phyloP scores from a whole-genome alignment of 106 monocot species.

The Hemerocallis citrina region DNA sequence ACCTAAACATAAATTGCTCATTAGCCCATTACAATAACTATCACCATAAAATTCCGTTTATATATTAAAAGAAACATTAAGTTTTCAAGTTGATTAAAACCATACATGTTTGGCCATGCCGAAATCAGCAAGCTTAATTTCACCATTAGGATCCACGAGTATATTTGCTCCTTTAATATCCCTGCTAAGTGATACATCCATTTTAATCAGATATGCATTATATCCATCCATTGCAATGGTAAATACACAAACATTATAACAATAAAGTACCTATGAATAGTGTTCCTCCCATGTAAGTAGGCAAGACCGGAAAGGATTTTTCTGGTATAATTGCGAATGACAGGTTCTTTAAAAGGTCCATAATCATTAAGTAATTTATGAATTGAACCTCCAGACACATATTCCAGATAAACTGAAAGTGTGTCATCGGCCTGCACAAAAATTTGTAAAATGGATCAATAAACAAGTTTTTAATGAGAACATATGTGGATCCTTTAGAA shows the following conservation, averaged over 20 bases:
- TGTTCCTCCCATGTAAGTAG: constrained; percentile 74
- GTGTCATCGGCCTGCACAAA: constrained; percentile 56
- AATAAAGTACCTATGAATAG: constrained; percentile 55
- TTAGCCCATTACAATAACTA: not conserved
- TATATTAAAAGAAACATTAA: not conserved
- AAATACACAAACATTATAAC: no score
- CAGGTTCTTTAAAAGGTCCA: constrained; percentile 72
- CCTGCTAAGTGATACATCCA: constrained; percentile 27
- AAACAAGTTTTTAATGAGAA: no score
- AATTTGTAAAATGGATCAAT: no score
- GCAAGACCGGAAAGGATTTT: constrained; percentile 90
- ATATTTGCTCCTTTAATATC: constrained; percentile 95
- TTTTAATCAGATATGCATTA: not conserved
- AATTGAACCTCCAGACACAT: constrained; percentile 87
- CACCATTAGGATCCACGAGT: constrained; percentile 82
- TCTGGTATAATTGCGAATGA: constrained; percentile 60
- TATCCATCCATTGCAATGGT: no score
- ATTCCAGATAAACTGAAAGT: constrained; percentile 78
- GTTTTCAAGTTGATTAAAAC: not conserved
- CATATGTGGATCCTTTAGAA: no score
- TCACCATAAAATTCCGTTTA: not conserved
- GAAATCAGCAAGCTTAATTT: constrained; percentile 90
- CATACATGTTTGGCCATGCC: constrained; percentile 98
- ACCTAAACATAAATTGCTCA: no score
- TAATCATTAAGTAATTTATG: constrained; percentile 82